A percentile compares a stretch with the other conserved stretches of the same genome.
These are phyloP conservation scores for Leavenworthia alabamica DNA, from an alignment of 345 rosid species.

Conservation along the genomic window DNA sequence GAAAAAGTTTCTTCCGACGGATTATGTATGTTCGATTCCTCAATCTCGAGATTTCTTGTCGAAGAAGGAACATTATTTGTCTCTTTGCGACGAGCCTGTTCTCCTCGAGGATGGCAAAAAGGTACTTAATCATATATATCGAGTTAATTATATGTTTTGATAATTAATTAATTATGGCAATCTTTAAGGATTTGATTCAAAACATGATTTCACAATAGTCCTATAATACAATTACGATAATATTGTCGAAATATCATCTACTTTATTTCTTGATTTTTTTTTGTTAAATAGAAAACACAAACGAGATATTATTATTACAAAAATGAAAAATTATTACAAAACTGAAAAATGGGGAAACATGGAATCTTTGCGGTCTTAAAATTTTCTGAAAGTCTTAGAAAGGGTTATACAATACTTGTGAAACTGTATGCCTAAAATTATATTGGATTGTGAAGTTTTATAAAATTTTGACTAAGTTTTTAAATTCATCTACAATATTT, in stretches of 20 bases:
- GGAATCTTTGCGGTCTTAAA: too few species aligned
- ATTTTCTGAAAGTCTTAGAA: too few species aligned
- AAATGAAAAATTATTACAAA: too few species aligned
- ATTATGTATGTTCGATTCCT: conserved; percentile 16
- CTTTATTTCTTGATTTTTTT: neutral
- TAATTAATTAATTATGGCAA: neutral
- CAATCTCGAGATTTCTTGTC: conserved; percentile 16
- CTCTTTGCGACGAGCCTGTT: conserved; percentile 36
- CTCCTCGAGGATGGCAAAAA: conserved; percentile 35
- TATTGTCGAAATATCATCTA: neutral
- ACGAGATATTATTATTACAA: neutral
- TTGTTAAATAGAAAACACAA: neutral
- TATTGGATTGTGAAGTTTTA: too few species aligned
- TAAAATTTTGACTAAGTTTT: too few species aligned
- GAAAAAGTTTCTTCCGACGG: conserved; percentile 45
- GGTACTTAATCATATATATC: conserved; percentile 32
- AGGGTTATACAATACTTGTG: too few species aligned
- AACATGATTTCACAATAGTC: neutral
- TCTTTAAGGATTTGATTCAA: too few species aligned
- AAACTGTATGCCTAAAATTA: too few species aligned
- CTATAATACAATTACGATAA: too few species aligned
- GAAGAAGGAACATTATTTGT: conserved; percentile 41
- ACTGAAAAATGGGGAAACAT: neutral
- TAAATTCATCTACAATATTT: neutral
- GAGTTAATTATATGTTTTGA: too few species aligned